A percentile compares a stretch with the other conserved stretches of the same genome.
These are phyloP conservation scores for Aspergillus kassunensis DNA, from an alignment of 495 filamentous ascomycete species.

Conservation along the genomic window DNA sequence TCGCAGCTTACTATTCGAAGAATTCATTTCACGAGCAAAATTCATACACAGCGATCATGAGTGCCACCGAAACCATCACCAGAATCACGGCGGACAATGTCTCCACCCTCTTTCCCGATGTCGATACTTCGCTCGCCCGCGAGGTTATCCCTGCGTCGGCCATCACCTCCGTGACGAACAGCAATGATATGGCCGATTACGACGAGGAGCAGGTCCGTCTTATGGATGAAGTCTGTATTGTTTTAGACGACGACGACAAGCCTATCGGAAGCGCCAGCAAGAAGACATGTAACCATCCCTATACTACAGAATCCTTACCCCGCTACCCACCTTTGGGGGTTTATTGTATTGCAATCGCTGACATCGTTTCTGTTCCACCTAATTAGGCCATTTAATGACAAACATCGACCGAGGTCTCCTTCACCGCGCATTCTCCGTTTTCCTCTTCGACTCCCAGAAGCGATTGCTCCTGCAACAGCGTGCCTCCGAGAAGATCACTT, in stretches of 20 bases:
- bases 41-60: constrained; percentile 35
- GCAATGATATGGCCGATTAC: constrained; percentile 67
- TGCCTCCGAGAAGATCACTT: constrained; percentile 96
- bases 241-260: constrained; percentile 83
- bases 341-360: not conserved
- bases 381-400: constrained; percentile 89
- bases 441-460: constrained; percentile 89
- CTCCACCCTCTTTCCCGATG: constrained; percentile 87
- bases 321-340: not conserved
- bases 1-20: not conserved
- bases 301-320: not conserved
- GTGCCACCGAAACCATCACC: constrained; percentile 45
- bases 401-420: constrained; percentile 95
- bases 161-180: constrained; percentile 27
- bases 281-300: constrained; percentile 75
- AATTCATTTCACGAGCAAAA: not conserved
- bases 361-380: not conserved
- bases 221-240: constrained; percentile 99
- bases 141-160: constrained; percentile 55
- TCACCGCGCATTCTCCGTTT: constrained; percentile 95
- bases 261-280: constrained; percentile 98
- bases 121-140: constrained; percentile 75
- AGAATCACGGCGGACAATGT: constrained; percentile 81
- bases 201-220: constrained; percentile 96
- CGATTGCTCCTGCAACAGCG: constrained; percentile 92